These are phyloP conservation scores for Macadamia tetraphylla DNA, from an alignment of 164 flowering plant genomes.

Conservation along the genomic window DNA sequence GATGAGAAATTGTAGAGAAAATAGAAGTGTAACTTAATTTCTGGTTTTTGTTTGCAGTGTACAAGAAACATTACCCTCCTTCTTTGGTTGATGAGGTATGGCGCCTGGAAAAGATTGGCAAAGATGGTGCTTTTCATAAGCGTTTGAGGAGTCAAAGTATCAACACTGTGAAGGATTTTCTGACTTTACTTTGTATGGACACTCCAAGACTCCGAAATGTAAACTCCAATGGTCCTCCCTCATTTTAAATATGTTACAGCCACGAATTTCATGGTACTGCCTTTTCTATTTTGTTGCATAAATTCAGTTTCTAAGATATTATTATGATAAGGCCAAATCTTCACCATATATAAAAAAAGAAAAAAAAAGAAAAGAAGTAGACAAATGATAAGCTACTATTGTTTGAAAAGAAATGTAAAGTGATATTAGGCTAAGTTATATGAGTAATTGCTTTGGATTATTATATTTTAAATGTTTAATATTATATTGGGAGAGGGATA, in stretches of 20 bases:
- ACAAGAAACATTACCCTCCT: slow-evolving; percentile 82
- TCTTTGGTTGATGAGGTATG: slow-evolving; percentile 71
- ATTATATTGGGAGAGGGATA: too few relatives aligned
- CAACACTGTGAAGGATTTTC: slow-evolving; percentile 59
- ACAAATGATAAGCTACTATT: too few relatives aligned
- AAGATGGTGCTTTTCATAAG: slow-evolving; percentile 81
- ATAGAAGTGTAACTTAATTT: neutral
- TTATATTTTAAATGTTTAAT: too few relatives aligned
- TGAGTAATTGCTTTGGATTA: too few relatives aligned
- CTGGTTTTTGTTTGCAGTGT: slow-evolving; percentile 41
- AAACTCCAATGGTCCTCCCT: slow-evolving; percentile 7
- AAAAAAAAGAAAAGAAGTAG: too few relatives aligned
- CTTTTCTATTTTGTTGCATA: neutral
- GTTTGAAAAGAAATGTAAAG: too few relatives aligned
- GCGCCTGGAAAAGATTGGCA: slow-evolving; percentile 84
- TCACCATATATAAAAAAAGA: too few relatives aligned
- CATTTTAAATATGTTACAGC: neutral
- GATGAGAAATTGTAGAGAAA: neutral
- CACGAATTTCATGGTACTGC: neutral
- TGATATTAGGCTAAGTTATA: too few relatives aligned
- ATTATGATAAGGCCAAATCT: too few relatives aligned
- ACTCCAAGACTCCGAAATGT: slow-evolving; percentile 55
- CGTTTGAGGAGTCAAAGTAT: slow-evolving; percentile 43
- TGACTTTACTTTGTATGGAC: slow-evolving; percentile 41
- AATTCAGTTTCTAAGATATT: too few relatives aligned